Evolutionary conservation across 768 basidiomycete species (phyloP), one percentile per base, ranked within the genome.

Genomic region (Tricholoma terreum): DNA sequence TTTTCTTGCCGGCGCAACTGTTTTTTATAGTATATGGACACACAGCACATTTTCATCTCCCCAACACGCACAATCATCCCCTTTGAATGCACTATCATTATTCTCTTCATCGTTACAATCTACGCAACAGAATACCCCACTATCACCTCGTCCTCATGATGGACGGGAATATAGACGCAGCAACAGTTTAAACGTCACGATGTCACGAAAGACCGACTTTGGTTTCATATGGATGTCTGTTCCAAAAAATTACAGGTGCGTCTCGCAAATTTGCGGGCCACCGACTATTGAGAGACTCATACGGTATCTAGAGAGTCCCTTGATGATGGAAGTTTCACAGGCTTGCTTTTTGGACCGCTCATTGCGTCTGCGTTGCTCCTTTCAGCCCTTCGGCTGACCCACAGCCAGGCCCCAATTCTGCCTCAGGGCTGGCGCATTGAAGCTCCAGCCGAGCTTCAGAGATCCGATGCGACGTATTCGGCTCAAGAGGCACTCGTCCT

Each of bases 161-260:
- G 51, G 61, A 52, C 80, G 80, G 35, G 84, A 85, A 10, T 62
- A 61, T 45, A 81, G 71, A 65, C 82, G 80, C 50, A 65, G 65
- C 45, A 43, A 54, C 21, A 56, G 27, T 9, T 17, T 31, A n/a
- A 12, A 58, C 52, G 67, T 69, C 24, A 53, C 63, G 30, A 57
- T 64, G 27, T 62, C 63, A 51, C 74, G 73, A 58, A 83, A 80
- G 71, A 73, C 75, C 21, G 80, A 83, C 64, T 83, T 85, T 55
- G 85, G 86, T 33, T 89, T 85, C 65, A 80, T 93, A 22, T 94
- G 90, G 90, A 93, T 94, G 92, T 89, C 91, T 14, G 90, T 92
- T 4, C 87, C 89, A 0, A 91, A 92, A 71, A 92, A 94, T 65
- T 94, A 90, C 67, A 79, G 91, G 90, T 88, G 61, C 27, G 5